Evolutionary conservation across 2,329 filamentous ascomycete genomes (phyloP).

Genomic region (Aspergillus sojae): DNA sequence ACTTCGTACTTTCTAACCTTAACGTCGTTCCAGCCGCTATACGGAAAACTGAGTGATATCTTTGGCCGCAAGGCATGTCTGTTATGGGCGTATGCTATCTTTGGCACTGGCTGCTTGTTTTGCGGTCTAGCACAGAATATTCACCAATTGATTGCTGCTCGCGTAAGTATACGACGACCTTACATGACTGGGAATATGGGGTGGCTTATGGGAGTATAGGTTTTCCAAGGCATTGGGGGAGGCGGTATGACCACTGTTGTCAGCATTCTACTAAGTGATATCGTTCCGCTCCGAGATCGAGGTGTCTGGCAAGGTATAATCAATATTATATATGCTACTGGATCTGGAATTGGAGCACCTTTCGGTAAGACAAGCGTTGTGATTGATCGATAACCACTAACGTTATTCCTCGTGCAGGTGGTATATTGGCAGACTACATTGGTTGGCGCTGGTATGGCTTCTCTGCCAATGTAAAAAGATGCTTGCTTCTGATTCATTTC

Average conservation of each 20-base stretch:
- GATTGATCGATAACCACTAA: background rate
- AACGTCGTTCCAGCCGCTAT: constrained; percentile 72
- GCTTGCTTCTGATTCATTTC: constrained; percentile 18
- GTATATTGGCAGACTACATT: constrained; percentile 70
- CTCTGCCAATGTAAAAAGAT: background rate
- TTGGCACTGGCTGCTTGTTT: constrained; percentile 51
- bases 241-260: constrained; percentile 73
- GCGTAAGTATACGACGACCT: constrained; percentile 43
- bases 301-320: constrained; percentile 75
- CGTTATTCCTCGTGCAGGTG: constrained; percentile 40
- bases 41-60: constrained; percentile 62
- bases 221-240: constrained; percentile 66
- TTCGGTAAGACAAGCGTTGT: constrained; percentile 49
- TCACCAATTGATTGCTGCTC: constrained; percentile 65
- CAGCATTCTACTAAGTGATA: constrained; percentile 70
- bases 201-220: constrained; percentile 28
- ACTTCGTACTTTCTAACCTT: constrained; percentile 71
- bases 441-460: constrained; percentile 70
- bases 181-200: constrained; percentile 36
- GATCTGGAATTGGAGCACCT: constrained; percentile 70
- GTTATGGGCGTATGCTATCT: constrained; percentile 56
- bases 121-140: constrained; percentile 67
- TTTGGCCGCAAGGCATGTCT: constrained; percentile 60
- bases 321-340: constrained; percentile 71
- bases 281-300: constrained; percentile 69